A percentile compares a stretch with the other conserved stretches of the same genome.
phyloP scores from a whole-genome alignment of 176 grass and related monocot genomes.

The Chloris gayana region DNA sequence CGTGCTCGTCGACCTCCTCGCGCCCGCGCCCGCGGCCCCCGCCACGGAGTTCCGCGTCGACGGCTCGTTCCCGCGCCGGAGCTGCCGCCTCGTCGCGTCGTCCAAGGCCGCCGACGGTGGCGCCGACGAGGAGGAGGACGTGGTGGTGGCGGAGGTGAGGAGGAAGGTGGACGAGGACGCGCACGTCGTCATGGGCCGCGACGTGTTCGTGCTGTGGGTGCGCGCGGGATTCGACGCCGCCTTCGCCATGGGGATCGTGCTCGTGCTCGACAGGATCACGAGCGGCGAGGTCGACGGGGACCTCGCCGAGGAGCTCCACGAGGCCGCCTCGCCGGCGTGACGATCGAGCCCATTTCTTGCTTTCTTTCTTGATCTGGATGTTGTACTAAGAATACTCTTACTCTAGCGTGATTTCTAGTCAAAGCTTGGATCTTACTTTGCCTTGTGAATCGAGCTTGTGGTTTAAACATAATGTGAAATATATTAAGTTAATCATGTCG shows the following conservation, averaged over 20 bases:
- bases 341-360: neutral
- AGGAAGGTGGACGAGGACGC: slow-evolving; percentile 84
- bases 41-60: slow-evolving; percentile 71
- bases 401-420: neutral
- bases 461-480: slow-evolving; percentile 13
- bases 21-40: neutral
- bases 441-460: slow-evolving; percentile 22
- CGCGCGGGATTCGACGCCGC: slow-evolving; percentile 67
- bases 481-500: neutral
- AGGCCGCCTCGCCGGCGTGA: slow-evolving; percentile 38
- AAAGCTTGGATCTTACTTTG: slow-evolving; percentile 30
- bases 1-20: slow-evolving; percentile 62
- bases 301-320: neutral
- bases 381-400: neutral
- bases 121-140: slow-evolving; percentile 19
- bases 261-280: slow-evolving; percentile 82
- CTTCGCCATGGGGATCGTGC: slow-evolving; percentile 85
- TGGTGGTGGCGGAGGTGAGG: slow-evolving; percentile 68
- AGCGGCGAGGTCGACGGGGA: slow-evolving; percentile 59
- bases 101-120: neutral
- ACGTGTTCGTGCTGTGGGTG: slow-evolving; percentile 87
- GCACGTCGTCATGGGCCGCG: slow-evolving; percentile 69
- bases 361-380: slow-evolving; percentile 7
- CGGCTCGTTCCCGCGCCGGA: slow-evolving; percentile 75
- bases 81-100: slow-evolving; percentile 59